These are phyloP conservation scores for Ophiobolus disseminans DNA, from an alignment of 2,329 filamentous ascomycete species.

Conservation along the genomic window DNA sequence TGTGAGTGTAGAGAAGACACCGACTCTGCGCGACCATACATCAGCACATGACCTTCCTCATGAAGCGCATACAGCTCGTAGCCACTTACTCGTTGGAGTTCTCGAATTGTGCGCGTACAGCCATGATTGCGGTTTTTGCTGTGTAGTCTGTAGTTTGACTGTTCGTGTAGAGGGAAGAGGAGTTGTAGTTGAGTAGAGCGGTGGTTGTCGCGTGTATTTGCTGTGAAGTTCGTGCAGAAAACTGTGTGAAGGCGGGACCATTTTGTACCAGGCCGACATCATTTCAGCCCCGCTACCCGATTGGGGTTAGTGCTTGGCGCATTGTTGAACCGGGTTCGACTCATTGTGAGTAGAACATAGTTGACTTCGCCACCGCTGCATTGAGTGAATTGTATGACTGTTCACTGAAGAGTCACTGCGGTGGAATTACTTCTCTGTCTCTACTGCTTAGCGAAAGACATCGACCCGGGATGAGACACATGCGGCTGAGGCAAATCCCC, in stretches of 20 bases:
- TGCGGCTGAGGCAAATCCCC: slow-evolving; percentile 20
- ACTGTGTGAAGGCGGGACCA: slow-evolving; percentile 29
- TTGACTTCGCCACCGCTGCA: slow-evolving; percentile 2
- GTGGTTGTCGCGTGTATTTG: slow-evolving; percentile 15
- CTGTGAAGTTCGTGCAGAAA: slow-evolving; percentile 26
- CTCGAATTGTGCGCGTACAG: slow-evolving; percentile 72
- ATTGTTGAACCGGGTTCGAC: too few species aligned
- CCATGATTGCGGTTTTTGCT: slow-evolving; percentile 50
- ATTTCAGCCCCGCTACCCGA: slow-evolving; percentile 29
- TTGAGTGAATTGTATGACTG: slow-evolving; percentile 5
- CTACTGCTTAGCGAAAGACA: too few species aligned
- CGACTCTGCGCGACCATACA: slow-evolving; percentile 68
- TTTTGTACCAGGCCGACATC: slow-evolving; percentile 36
- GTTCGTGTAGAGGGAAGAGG: neutral
- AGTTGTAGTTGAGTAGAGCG: slow-evolving; percentile 1
- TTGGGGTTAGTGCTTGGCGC: slow-evolving; percentile 16
- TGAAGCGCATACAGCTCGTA: slow-evolving; percentile 1
- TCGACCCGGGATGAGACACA: too few species aligned
- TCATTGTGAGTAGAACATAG: slow-evolving; percentile 29
- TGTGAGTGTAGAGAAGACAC: slow-evolving; percentile 94
- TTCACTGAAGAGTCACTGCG: slow-evolving; percentile 4
- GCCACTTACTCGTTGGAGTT: slow-evolving; percentile 84
- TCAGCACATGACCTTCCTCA: slow-evolving; percentile 17
- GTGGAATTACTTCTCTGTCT: too few species aligned
- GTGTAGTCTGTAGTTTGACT: slow-evolving; percentile 3